Evolutionary conservation across 202 grass and related monocot genomes (phyloP).

Genomic region (Saccharum hybrid): DNA sequence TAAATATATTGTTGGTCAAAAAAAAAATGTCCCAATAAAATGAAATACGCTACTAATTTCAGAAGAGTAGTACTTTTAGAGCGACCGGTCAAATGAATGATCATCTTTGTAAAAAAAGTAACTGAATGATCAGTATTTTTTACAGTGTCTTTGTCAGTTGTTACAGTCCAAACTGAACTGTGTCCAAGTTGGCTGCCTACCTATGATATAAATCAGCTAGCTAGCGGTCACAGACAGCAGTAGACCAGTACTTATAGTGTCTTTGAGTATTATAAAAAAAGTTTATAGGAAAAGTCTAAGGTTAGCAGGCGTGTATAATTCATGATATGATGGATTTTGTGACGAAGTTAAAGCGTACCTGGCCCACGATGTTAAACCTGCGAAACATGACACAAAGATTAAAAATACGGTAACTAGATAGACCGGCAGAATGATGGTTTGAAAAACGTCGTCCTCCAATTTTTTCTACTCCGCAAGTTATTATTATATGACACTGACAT

Average conservation of each 20-base stretch:
- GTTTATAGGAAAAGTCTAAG: not conserved
- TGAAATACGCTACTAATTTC: too few species aligned
- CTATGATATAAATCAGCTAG: not conserved
- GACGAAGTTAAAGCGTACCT: not conserved
- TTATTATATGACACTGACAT: not conserved
- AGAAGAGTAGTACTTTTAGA: too few species aligned
- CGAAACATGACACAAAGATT: not conserved
- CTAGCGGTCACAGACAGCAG: not conserved
- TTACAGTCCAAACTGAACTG: not conserved
- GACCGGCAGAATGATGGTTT: not conserved
- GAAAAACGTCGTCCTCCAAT: not conserved
- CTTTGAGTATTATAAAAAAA: not conserved
- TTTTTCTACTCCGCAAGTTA: not conserved
- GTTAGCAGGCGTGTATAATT: not conserved
- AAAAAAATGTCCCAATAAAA: too few species aligned
- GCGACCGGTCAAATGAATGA: too few species aligned
- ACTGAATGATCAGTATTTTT: too few species aligned
- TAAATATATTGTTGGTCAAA: too few species aligned
- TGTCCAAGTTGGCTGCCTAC: not conserved
- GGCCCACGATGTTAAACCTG: constrained; percentile 23
- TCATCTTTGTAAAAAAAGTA: too few species aligned
- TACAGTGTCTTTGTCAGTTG: too few species aligned
- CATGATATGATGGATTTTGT: not conserved
- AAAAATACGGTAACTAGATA: not conserved
- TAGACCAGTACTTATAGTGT: not conserved